Evolutionary conservation across 129 eudicot genomes (phyloP), one percentile per base, ranked within the genome.

Genomic region (Dittrichia graveolens): DNA sequence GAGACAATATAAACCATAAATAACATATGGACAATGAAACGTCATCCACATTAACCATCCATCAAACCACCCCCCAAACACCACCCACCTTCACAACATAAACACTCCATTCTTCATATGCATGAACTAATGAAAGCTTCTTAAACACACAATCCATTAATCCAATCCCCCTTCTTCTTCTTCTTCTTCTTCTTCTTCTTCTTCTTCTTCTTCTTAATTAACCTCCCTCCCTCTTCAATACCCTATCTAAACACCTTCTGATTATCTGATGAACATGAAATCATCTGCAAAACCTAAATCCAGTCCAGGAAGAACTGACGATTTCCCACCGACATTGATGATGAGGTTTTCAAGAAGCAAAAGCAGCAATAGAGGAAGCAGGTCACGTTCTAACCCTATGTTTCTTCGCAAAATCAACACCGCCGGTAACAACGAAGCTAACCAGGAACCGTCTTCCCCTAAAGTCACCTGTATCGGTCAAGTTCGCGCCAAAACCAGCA

Each of bases 391-490:
- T 0, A 84, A 79, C 54, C 87, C 87, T 0, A 69, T 77, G 76
- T 81, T 84, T 18, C 12, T 82, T 11, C 69, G 78, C 74, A 84
- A 66, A 53, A 72, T 72, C 61, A 77, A 80, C n/a, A 49, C 45
- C 0, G 46, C n/a, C n/a, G n/a, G n/a, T n/a, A n/a, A 67, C 13
- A 49, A 11, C 12, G 77, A 72, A 14, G 62, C 78, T 39, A 63
- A 50, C 3, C 84, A 82, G 62, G 97, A 91, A 19, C 97, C 97
- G 0, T 86, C 96, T 19, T 91, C 97, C 3, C 97, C 97, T 3
- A 86, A 88, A 65, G 97, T 91, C 83, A 91, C 97, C 19, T 91
- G 97, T 81, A 88, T 88, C n/a, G 97, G 97, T 49, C 93, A 91
- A 65, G 97, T 91, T 73, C 85, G 89, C 0, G 83, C 72, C 6